These are phyloP conservation scores for Colletotrichum somersetense DNA, from an alignment of 2,329 filamentous ascomycete genomes.

Conservation along the genomic window DNA sequence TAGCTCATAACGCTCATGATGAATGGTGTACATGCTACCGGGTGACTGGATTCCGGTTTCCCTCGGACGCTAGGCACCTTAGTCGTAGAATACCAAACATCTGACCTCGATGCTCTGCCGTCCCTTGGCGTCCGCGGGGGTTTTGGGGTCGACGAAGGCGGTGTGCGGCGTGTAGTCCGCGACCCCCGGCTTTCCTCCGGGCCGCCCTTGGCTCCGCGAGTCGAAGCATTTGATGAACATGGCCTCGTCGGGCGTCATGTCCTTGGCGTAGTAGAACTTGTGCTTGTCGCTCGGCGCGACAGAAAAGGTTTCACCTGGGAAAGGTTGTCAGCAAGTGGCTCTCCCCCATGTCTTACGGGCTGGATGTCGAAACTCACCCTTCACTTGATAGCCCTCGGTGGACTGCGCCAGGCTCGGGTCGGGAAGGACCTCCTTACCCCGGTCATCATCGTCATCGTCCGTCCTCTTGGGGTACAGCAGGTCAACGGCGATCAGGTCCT, in stretches of 20 bases:
- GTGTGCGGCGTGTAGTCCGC: slow-evolving; percentile 65
- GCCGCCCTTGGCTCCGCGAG: slow-evolving; percentile 57
- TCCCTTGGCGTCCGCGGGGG: slow-evolving; percentile 75
- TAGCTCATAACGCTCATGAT: background rate
- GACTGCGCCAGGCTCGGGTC: slow-evolving; percentile 59
- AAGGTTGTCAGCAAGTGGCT: background rate
- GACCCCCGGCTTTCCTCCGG: slow-evolving; percentile 59
- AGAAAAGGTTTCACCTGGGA: slow-evolving; percentile 70
- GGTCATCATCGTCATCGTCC: slow-evolving; percentile 56
- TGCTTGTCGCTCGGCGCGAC: slow-evolving; percentile 70
- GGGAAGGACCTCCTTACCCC: slow-evolving; percentile 69
- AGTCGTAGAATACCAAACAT: slow-evolving; percentile 71
- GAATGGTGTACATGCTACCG: background rate
- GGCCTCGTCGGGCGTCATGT: slow-evolving; percentile 70
- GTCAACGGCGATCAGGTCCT: slow-evolving; percentile 71
- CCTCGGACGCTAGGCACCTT: background rate
- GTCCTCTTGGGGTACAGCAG: slow-evolving; percentile 70
- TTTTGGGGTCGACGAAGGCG: slow-evolving; percentile 71
- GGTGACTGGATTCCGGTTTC: no score
- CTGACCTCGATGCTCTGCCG: slow-evolving; percentile 75
- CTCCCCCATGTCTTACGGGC: no score
- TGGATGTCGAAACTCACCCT: slow-evolving; percentile 45
- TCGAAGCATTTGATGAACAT: slow-evolving; percentile 68
- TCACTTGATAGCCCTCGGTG: slow-evolving; percentile 71
- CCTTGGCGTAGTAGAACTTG: slow-evolving; percentile 74